Base-by-base conservation (phyloP, 768 basidiomycete species). In the Tylopilus cervinicoccineus region DNA sequence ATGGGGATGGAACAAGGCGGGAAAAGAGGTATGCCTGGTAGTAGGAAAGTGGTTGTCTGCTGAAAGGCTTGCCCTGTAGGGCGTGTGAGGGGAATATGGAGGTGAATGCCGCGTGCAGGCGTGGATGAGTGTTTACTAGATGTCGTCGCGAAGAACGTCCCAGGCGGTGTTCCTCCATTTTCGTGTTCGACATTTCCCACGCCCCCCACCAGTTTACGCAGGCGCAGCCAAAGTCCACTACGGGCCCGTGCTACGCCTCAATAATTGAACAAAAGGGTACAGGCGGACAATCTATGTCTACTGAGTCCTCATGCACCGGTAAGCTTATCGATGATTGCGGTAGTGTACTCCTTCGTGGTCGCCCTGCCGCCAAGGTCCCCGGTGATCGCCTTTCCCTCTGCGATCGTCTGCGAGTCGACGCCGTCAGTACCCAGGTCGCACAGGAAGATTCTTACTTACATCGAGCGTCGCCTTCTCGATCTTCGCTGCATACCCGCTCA, bases 301-400 rank as follows among this genome's bases (percentile, higher is more conserved):
- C 29, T 11, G 17, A 33, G 20, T 7, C 31, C 17, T 60, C 61
- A 63, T 40, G 50, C 59, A 49, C 59, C 60, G 45, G 61, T 55
- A 57, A 95, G 72, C 73, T 82, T 93, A 53, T 73, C 59, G 53
- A 96, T 85, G 70, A 97, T 95, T 23, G 92, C 87, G 45, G 80
- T 66, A 34, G 94, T 94, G 73, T 90, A 97, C 70, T 96, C 85
- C 67, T 76, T 76, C 3, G 96, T 99, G 28, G 83, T 81, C 14
- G 94, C 81, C 67, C 88, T 93, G 34, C 96, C 96, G 19, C 96
- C 93, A 50, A 99, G 74, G 70, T 99, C 96, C 26, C 95, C 90
- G 8, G 96, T 99, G 68, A 97, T 94, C 34, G 76, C 69, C 73
- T 89, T 93, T 57, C 96, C 96, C 72, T 96, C 95, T 16, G 95